phyloP scores from a whole-genome alignment of 78 protist species.

The Cavenderia fasciculata region DNA sequence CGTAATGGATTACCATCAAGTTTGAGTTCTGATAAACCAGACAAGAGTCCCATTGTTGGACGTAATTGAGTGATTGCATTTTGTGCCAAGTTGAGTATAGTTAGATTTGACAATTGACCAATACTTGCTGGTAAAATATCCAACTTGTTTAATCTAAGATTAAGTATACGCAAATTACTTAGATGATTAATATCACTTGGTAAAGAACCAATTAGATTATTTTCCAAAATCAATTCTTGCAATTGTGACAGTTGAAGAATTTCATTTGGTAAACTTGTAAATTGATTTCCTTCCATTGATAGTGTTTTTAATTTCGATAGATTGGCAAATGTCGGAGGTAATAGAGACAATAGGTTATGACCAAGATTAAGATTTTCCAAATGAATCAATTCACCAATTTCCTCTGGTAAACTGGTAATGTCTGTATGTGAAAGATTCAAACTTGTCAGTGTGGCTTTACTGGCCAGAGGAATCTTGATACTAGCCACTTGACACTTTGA shows the following conservation, averaged over 20 bases:
- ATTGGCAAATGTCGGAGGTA: constrained; percentile 39
- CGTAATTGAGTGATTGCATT: constrained; percentile 48
- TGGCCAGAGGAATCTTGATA: not conserved
- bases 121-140: constrained; percentile 57
- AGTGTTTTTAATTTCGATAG: constrained; percentile 4
- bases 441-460: not conserved
- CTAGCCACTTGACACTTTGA: constrained; percentile 43
- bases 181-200: constrained; percentile 47
- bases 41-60: constrained; percentile 66
- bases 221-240: constrained; percentile 6
- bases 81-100: constrained; percentile 3
- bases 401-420: constrained; percentile 34
- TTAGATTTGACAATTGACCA: constrained; percentile 39
- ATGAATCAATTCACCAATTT: constrained; percentile 30
- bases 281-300: not conserved
- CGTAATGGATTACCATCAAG: constrained; percentile 52
- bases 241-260: constrained; percentile 4
- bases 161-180: not conserved
- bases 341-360: not conserved
- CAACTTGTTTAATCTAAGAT: constrained; percentile 18
- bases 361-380: constrained; percentile 19
- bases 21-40: not conserved
- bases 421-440: constrained; percentile 30
- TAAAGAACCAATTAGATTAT: constrained; percentile 31
- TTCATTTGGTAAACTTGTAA: constrained; percentile 40